Evolutionary conservation across 2,329 filamentous ascomycete species (phyloP).

Genomic region (Diplodia corticola): DNA sequence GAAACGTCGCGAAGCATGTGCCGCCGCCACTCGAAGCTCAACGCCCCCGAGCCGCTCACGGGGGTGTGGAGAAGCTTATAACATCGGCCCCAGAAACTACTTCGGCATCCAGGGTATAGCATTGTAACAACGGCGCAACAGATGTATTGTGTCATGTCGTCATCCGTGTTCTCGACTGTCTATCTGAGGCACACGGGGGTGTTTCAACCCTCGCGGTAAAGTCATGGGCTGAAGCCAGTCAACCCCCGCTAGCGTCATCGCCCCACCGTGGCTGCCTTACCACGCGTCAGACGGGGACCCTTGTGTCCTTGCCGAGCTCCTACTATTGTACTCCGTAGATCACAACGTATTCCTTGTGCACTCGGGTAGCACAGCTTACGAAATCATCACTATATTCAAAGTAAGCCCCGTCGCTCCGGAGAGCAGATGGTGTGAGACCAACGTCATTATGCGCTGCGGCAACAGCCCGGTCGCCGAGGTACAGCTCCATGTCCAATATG

Average conservation of each 20-base stretch:
- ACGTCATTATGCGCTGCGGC: not conserved
- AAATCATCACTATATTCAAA: not conserved
- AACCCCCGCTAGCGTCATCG: not conserved
- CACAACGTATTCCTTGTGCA: not conserved
- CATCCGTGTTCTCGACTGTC: slow-evolving; percentile 3
- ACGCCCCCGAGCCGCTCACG: too few relatives aligned
- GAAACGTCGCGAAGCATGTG: too few relatives aligned
- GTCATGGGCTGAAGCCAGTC: not conserved
- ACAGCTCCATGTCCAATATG: not conserved
- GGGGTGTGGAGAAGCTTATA: too few relatives aligned
- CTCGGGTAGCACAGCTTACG: not conserved
- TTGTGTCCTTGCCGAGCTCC: not conserved
- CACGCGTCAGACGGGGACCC: not conserved
- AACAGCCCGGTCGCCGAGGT: not conserved
- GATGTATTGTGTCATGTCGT: not conserved
- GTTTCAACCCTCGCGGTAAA: slow-evolving; percentile 9
- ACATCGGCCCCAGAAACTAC: too few relatives aligned
- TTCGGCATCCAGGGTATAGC: too few relatives aligned
- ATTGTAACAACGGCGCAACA: too few relatives aligned
- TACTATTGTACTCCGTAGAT: not conserved
- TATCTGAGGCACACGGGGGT: slow-evolving; percentile 6
- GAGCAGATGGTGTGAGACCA: not conserved
- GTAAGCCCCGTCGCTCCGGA: not conserved
- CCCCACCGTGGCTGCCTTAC: not conserved
- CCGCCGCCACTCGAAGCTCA: too few relatives aligned